Base-by-base conservation (phyloP, 2,329 filamentous ascomycete species). In the Lachnellula occidentalis region DNA sequence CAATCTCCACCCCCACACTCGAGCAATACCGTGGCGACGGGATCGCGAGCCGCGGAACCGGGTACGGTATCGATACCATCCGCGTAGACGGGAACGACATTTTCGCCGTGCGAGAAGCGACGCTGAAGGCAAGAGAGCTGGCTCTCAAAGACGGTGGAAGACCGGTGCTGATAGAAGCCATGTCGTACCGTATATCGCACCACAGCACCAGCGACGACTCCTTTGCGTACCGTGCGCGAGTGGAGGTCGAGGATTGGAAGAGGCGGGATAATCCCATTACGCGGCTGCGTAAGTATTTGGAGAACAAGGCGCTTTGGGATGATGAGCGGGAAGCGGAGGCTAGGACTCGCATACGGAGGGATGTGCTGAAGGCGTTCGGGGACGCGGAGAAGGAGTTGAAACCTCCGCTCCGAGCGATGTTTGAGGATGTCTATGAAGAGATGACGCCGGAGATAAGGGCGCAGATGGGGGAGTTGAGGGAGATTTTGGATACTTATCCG, bases 101-200 rank as follows among this genome's bases (percentile, higher is more conserved):
- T 62, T 92, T 92, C 73, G 91, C 92, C 1, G 90, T 96, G 0
- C 80, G 88, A 41, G 87, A 91, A 71, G 90, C 84, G 0, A 94
- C 88, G 22, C 83, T 82, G 66, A 81, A 82, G 69, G 94, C 94
- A 0, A 81, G 92, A 2, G 92, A 92, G 0, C 78, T 97, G 21
- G 70, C 63, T 1, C 41, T 66, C 5, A 57, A 64, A 43, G 64
- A 64, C 50, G 65, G 62, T 5, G 64, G 66, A 1, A 58, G 61
- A 43, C 90, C 89, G n/a, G 81, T 99, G 0, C 76, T 99, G 7
- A 87, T 99, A 41, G 94, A 99, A 73, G 91, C 91, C 53, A 95
- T 99, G 89, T 92, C 89, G 22, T 99, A 99, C 73, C 90, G 94
- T n/a, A 92, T 97, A 43, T 92, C 89, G 6, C 91, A 99, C 69